Evolutionary conservation across 2,329 filamentous ascomycete genomes (phyloP), one percentile per base, ranked within the genome.

Genomic region (Nemania serpens): DNA sequence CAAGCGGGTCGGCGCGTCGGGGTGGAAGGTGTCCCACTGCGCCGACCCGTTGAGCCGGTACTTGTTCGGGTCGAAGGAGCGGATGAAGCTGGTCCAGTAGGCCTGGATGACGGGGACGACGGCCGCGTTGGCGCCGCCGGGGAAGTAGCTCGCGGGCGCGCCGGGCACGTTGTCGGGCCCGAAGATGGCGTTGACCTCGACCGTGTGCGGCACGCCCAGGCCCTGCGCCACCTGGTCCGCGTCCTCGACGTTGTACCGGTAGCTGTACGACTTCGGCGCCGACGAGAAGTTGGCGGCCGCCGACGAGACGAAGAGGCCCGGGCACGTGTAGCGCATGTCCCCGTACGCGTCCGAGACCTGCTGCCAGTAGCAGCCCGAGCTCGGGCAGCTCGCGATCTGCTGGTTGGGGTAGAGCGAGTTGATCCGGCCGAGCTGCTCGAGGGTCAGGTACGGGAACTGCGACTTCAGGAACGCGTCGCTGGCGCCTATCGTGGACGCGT

Each of bases 71-170:
- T 93, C 79, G 39, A 86, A 80, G 0, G 79, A 79, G 25, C 83
- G 77, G 62, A 93, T 86, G 70, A 93, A 93, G 65, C 86, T 90
- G 1, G 86, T 84, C 88, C 89, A 93, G 73, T 92, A 93, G 0
- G 80, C 82, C 69, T 91, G 88, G 29, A 90, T 82, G 0, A 89
- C 75, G 0, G 83, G 79, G 1, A 89, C 80, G 5, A 89, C 85
- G 0, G 71, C 70, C 1, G 77, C 81, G 65, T 92, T 91, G 13
- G 75, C 74, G 13, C 76, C 77, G 2, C 77, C 78, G 0, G 76
- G 70, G 7, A 72, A 72, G 66, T 91, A 91, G 48, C 83, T 87
- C 2, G 70, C 69, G 0, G 88, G 88, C 1, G 81, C 50, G 51
- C 25, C 20, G 4, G 51, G 74, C 0, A 82, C 78, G 69, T 88